phyloP scores from a whole-genome alignment of 108 stramenopile genomes.

The Cyclotella atomus region DNA sequence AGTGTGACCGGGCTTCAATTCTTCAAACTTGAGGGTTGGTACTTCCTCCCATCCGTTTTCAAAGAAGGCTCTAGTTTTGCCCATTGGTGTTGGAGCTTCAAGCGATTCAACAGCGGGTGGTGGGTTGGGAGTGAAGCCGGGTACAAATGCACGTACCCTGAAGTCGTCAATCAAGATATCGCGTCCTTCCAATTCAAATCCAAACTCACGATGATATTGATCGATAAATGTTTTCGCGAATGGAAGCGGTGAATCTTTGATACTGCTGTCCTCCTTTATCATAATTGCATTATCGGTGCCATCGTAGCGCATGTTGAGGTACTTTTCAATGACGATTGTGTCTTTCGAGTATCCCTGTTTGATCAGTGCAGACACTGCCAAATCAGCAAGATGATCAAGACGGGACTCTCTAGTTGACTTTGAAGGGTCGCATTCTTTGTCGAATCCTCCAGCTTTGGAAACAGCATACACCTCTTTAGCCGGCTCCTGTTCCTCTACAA shows the following conservation, averaged over 20 bases:
- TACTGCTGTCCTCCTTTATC: conserved; percentile 51
- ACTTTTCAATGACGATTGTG: conserved; percentile 71
- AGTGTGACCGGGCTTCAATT: conserved; percentile 76
- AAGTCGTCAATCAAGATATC: conserved; percentile 95
- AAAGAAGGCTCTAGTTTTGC: conserved; percentile 86
- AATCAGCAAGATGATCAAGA: conserved; percentile 61
- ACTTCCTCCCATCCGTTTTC: conserved; percentile 92
- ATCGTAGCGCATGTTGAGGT: conserved; percentile 91
- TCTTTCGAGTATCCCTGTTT: conserved; percentile 82
- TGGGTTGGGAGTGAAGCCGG: conserved; percentile 60
- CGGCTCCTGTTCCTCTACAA: conserved; percentile 94
- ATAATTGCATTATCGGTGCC: conserved; percentile 98
- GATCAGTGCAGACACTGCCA: conserved; percentile 63
- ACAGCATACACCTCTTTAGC: conserved; percentile 70
- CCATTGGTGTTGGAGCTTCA: conserved; percentile 58
- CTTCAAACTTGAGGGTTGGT: conserved; percentile 88
- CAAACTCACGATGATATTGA: conserved; percentile 91
- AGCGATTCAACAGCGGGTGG: conserved; percentile 37
- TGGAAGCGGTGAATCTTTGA: conserved; percentile 33
- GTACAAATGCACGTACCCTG: conserved; percentile 92
- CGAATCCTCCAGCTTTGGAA: conserved; percentile 38
- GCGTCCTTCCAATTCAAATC: conserved; percentile 88
- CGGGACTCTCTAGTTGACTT: conserved; percentile 61
- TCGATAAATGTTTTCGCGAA: conserved; percentile 70
- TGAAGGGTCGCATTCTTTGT: conserved; percentile 42